Conservation (phyloP, 352 stramenopile genomes). For the Pythium vanterpoolii region DNA sequence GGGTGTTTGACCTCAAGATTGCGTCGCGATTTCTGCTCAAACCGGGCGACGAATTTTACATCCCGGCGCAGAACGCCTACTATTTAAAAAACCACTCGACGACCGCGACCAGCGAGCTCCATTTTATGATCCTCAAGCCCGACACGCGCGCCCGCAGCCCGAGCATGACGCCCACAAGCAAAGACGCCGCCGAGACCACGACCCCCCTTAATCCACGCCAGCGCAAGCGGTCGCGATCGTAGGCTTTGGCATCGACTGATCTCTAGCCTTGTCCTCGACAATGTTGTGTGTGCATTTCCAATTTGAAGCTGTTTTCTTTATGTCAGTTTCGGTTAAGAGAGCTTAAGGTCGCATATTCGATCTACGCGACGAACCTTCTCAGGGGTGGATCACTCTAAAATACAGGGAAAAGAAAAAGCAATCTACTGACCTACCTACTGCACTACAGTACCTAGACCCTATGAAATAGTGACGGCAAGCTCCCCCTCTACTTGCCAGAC, state of each 20-base stretch:
- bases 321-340: background rate
- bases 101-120: conserved; percentile 83
- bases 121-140: conserved; percentile 94
- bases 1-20: conserved; percentile 87
- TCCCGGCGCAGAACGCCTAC: conserved; percentile 96
- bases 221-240: conserved; percentile 6
- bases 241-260: background rate
- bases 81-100: conserved; percentile 95
- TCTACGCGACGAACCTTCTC: conserved; percentile 12
- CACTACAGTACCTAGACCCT: conserved; percentile 25
- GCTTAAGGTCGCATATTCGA: conserved; percentile 14
- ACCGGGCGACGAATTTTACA: conserved; percentile 95
- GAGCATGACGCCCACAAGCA: background rate
- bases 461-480: conserved; percentile 14
- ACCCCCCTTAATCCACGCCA: background rate
- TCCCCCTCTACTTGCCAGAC: conserved; percentile 11
- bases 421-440: too few species aligned
- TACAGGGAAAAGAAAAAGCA: conserved; percentile 17
- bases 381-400: conserved; percentile 13
- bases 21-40: conserved; percentile 93
- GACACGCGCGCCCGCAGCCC: conserved; percentile 26
- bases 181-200: background rate
- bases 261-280: background rate
- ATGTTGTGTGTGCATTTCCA: conserved; percentile 3
- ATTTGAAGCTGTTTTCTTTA: background rate